phyloP scores from a whole-genome alignment of 768 basidiomycete genomes.

The Lyophyllum shimeji region DNA sequence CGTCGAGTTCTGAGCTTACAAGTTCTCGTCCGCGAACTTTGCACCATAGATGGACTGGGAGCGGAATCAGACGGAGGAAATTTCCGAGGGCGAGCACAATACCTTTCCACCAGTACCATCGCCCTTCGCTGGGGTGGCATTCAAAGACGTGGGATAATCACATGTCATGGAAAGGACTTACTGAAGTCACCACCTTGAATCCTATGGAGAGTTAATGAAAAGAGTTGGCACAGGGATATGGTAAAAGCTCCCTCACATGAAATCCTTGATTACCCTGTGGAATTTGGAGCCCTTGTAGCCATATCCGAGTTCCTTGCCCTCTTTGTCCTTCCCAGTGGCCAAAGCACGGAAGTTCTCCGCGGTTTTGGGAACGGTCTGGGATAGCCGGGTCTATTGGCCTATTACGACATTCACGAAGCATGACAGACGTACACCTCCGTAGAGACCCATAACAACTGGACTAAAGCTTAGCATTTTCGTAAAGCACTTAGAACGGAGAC shows the following conservation, averaged over 20 bases:
- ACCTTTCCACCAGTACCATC: slow-evolving; percentile 94
- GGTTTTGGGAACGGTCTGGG: slow-evolving; percentile 91
- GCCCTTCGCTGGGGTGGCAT: slow-evolving; percentile 55
- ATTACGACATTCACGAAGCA: neutral
- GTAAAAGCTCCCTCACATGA: slow-evolving; percentile 60
- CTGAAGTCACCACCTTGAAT: slow-evolving; percentile 99
- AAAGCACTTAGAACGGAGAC: slow-evolving; percentile 2
- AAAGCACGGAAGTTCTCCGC: slow-evolving; percentile 97
- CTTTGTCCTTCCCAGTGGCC: slow-evolving; percentile 78
- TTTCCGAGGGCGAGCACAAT: slow-evolving; percentile 7
- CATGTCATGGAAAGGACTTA: slow-evolving; percentile 36
- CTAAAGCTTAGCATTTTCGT: slow-evolving; percentile 9
- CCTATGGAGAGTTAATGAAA: too few species aligned
- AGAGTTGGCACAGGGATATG: neutral
- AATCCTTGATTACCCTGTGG: slow-evolving; percentile 94
- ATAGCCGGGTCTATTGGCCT: too few species aligned
- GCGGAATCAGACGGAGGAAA: neutral
- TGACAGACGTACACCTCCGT: slow-evolving; percentile 66
- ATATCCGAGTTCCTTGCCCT: slow-evolving; percentile 75
- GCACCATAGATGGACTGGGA: slow-evolving; percentile 87
- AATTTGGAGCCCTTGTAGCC: slow-evolving; percentile 96
- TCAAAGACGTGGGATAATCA: slow-evolving; percentile 12
- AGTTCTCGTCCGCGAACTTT: slow-evolving; percentile 94
- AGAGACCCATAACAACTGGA: slow-evolving; percentile 84
- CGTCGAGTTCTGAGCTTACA: slow-evolving; percentile 47